Percentiles rank a stretch among this genome's conserved stretches.
These are phyloP conservation scores for Clavispora phyllophila DNA, from an alignment of 805 yeast species.

Conservation along the genomic window DNA sequence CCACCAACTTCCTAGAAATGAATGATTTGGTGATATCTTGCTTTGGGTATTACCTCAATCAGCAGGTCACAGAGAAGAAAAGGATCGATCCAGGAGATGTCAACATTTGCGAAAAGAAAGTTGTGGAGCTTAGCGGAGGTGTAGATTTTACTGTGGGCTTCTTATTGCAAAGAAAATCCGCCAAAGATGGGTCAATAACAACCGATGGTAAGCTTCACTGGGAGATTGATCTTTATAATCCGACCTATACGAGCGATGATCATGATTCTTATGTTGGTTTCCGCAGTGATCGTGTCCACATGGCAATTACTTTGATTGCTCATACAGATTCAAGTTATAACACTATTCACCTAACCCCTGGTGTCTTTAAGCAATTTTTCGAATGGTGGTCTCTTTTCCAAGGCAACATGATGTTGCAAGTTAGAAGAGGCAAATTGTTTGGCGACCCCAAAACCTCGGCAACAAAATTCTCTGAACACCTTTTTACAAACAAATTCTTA, in stretches of 20 bases:
- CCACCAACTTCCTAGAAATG: constrained; percentile 45
- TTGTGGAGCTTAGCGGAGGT: constrained; percentile 57
- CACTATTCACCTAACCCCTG: constrained; percentile 73
- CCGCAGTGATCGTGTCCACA: constrained; percentile 35
- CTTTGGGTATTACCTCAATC: constrained; percentile 41
- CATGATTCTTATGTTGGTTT: constrained; percentile 41
- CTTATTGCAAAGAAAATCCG: constrained; percentile 43
- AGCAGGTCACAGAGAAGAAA: constrained; percentile 9
- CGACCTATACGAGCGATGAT: constrained; percentile 36
- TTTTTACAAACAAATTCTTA: constrained; percentile 74
- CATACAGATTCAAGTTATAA: constrained; percentile 46
- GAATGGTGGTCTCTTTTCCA: constrained; percentile 84
- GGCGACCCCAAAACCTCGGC: constrained; percentile 43
- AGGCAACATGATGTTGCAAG: constrained; percentile 74
- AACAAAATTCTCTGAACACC: constrained; percentile 69
- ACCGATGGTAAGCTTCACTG: constrained; percentile 54
- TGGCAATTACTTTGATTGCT: constrained; percentile 37
- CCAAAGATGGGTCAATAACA: constrained; percentile 32
- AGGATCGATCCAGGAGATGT: constrained; percentile 15
- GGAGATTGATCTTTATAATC: constrained; percentile 53
- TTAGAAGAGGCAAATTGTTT: constrained; percentile 70
- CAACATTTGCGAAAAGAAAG: constrained; percentile 41
- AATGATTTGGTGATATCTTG: constrained; percentile 39
- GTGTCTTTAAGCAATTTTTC: constrained; percentile 60
- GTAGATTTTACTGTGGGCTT: constrained; percentile 55